These are phyloP conservation scores for Termitomyces sp. DNA, from an alignment of 768 basidiomycete genomes.

Conservation along the genomic window DNA sequence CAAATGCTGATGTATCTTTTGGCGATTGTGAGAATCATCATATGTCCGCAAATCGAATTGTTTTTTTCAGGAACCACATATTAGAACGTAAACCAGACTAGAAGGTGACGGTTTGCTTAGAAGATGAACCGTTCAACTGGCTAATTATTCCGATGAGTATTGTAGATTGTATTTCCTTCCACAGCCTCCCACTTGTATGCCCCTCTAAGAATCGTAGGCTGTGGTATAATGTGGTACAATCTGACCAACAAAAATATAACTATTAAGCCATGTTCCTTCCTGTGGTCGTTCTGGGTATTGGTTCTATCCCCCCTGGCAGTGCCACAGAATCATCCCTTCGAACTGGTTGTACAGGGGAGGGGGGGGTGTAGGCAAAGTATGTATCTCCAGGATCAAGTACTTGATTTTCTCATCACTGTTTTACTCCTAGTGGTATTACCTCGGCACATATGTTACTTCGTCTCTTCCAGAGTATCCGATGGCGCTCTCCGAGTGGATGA, in stretches of 20 bases:
- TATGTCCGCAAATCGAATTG: neutral
- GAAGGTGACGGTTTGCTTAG: neutral
- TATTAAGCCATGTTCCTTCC: slow-evolving; percentile 12
- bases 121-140: neutral
- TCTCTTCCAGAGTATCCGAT: slow-evolving; percentile 19
- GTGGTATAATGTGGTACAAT: neutral
- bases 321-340: slow-evolving; percentile 13
- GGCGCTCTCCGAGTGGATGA: slow-evolving; percentile 24
- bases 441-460: slow-evolving; percentile 21
- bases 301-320: slow-evolving; percentile 19
- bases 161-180: slow-evolving; percentile 20
- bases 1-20: slow-evolving; percentile 2
- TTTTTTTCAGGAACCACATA: neutral
- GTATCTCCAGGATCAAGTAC: neutral
- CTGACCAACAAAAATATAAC: neutral
- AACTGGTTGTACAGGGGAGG: slow-evolving; percentile 26
- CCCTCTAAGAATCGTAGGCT: slow-evolving; percentile 10
- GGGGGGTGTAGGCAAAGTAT: slow-evolving; percentile 14
- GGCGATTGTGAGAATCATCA: slow-evolving; percentile 1
- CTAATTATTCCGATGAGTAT: neutral
- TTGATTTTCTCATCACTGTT: no score
- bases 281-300: slow-evolving; percentile 24
- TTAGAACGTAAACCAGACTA: no score
- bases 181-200: slow-evolving; percentile 21
- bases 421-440: slow-evolving; percentile 23